Evolutionary conservation across 345 rosid genomes (phyloP).

Genomic region (Pistacia integerrima): DNA sequence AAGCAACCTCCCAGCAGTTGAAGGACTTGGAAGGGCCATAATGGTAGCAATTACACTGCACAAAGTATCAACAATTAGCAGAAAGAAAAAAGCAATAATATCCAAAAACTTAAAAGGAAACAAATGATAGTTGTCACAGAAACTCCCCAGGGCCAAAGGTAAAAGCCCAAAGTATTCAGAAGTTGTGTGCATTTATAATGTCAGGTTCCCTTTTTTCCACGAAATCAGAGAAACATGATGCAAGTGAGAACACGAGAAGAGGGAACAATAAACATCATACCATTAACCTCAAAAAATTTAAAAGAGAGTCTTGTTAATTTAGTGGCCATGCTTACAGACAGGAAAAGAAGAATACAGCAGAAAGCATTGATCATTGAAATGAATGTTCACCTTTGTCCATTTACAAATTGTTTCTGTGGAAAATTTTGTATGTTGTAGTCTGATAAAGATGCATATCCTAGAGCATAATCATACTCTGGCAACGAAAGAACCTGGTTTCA

Average conservation of each 20-base stretch:
- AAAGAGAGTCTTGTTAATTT: background rate
- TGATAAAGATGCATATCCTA: slow-evolving; percentile 80
- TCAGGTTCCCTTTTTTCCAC: background rate
- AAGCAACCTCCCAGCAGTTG: slow-evolving; percentile 76
- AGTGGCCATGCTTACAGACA: background rate
- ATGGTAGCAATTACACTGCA: slow-evolving; percentile 78
- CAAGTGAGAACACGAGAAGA: background rate
- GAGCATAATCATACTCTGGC: slow-evolving; percentile 67
- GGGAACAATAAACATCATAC: background rate
- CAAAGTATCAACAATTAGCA: slow-evolving; percentile 15
- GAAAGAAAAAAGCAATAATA: background rate
- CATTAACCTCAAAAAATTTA: background rate
- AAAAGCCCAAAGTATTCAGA: background rate
- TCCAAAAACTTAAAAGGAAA: background rate
- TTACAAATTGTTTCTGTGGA: slow-evolving; percentile 57
- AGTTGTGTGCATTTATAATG: background rate
- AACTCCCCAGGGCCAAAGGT: background rate
- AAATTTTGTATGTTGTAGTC: slow-evolving; percentile 90
- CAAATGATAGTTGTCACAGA: background rate
- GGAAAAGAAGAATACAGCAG: background rate
- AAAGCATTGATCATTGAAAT: slow-evolving; percentile 7
- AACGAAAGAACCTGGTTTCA: slow-evolving; percentile 78
- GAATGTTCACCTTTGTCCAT: slow-evolving; percentile 71
- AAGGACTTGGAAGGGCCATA: slow-evolving; percentile 64
- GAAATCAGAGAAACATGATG: background rate